A percentile compares a stretch with the other conserved stretches of the same genome.
Evolutionary conservation across 225 moss, liverwort and hornwort species (phyloP).

Genomic region (Anthoceros angustus): DNA sequence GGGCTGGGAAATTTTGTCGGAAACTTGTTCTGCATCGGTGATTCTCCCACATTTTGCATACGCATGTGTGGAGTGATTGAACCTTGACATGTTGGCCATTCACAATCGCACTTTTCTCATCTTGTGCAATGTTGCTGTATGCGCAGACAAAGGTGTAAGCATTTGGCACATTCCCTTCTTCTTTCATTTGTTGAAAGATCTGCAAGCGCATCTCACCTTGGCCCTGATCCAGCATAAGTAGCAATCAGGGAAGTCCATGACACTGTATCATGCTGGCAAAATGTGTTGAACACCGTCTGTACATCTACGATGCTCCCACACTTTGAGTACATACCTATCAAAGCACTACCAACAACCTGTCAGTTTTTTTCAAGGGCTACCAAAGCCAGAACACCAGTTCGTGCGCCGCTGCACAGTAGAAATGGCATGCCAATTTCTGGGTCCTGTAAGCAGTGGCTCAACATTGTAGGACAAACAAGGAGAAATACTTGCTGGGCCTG

Average conservation of each 20-base stretch:
- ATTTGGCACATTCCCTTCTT: neutral
- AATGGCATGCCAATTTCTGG: too few relatives aligned
- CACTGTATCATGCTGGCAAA: neutral
- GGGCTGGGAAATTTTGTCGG: neutral
- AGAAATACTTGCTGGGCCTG: too few relatives aligned
- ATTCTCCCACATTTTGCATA: neutral
- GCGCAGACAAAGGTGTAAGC: neutral
- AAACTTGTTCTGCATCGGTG: neutral
- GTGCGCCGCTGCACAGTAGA: too few relatives aligned
- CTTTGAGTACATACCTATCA: neutral
- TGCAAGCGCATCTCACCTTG: neutral
- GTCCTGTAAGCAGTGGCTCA: too few relatives aligned
- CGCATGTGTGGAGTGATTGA: neutral
- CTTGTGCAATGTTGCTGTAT: neutral
- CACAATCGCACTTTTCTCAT: neutral
- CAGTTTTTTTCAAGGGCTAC: too few relatives aligned
- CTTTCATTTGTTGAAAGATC: neutral
- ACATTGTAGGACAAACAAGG: too few relatives aligned
- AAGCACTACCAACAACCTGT: conserved; percentile 1
- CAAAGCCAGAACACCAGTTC: too few relatives aligned
- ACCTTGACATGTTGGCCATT: neutral
- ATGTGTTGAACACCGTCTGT: neutral
- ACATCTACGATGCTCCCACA: neutral
- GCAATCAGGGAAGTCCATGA: neutral
- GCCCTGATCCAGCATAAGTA: neutral